Base-by-base conservation (phyloP, 345 rosid species). In the Eutrema japonicum region DNA sequence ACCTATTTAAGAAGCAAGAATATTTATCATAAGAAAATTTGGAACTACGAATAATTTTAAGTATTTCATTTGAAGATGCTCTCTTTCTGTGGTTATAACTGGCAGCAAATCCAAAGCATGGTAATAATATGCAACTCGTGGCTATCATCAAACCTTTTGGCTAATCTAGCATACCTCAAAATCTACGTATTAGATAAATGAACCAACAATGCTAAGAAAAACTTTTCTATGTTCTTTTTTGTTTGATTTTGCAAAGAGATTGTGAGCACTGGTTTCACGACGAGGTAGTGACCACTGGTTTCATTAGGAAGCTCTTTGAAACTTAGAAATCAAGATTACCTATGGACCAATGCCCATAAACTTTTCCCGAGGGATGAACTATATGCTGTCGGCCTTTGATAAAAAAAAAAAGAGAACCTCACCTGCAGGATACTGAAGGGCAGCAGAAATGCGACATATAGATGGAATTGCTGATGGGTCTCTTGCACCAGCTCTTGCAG, bases 391-490 rank as follows among this genome's bases (percentile, higher is more conserved):
- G 35, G 6, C 5, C 35, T 32, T 32, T 32, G 5, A 5, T 4
- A 32, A 32, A 32, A 32, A 32, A 32, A 5, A 32, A 6, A 32
- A 32, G 35, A 32, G 4, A 32, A 32, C 1, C 87, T 77, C 55
- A 88, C 99, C 98, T 59, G 96, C 84, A 72, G 96, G 97, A 77
- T 92, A 96, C 54, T 90, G 99, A 77, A 96, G 91, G 62, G 97
- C 94, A 59, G 98, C 96, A 72, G 98, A 86, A 68, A 96, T 77
- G 68, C 98, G 97, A 47, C 98, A 96, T 78, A 96, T 86, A 57
- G 99, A 96, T 64, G 98, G 99, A 77, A 96, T 83, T 48, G 98
- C 98, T 48, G 99, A 96, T 68, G 99, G 98, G 84, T 92, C 99
- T 78, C 96, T 84, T 67, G 97, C 89, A 79, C 99, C 99, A 75